These are phyloP conservation scores for Tremella mesenterica DNA, from an alignment of 768 basidiomycete genomes.

Conservation along the genomic window DNA sequence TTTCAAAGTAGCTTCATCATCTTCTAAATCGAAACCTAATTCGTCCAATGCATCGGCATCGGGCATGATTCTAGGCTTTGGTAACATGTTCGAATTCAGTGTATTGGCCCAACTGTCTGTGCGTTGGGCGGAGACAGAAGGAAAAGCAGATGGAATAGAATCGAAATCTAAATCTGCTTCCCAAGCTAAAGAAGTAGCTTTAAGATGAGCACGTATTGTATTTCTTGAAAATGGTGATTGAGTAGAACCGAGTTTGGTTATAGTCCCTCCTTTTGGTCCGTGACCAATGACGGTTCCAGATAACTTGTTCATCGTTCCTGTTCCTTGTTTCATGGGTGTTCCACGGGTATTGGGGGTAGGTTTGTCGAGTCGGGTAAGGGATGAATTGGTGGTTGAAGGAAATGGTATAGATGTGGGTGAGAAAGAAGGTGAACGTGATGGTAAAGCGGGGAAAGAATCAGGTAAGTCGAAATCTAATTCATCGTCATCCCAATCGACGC, in stretches of 20 bases:
- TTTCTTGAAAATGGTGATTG: not conserved
- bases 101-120: not conserved
- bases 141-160: not conserved
- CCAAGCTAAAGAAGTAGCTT: slow-evolving; percentile 22
- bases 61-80: slow-evolving; percentile 3
- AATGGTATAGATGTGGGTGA: not conserved
- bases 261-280: slow-evolving; percentile 27
- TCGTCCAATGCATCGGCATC: slow-evolving; percentile 27
- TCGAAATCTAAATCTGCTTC: slow-evolving; percentile 29
- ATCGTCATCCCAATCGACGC: not conserved
- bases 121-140: slow-evolving; percentile 7
- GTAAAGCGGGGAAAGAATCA: slow-evolving; percentile 9
- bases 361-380: not conserved
- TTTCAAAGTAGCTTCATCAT: slow-evolving; percentile 37
- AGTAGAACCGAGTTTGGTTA: slow-evolving; percentile 20
- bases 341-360: not conserved
- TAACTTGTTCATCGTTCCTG: too few species aligned
- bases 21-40: slow-evolving; percentile 19
- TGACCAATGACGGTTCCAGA: slow-evolving; percentile 18
- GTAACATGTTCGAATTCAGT: not conserved
- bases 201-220: slow-evolving; percentile 14
- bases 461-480: slow-evolving; percentile 11
- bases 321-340: not conserved
- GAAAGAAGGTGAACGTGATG: not conserved
- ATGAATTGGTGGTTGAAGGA: not conserved